Evolutionary conservation across 2,329 filamentous ascomycete species (phyloP), one percentile per base, ranked within the genome.

Genomic region (Clarireedia homoeocarpa): DNA sequence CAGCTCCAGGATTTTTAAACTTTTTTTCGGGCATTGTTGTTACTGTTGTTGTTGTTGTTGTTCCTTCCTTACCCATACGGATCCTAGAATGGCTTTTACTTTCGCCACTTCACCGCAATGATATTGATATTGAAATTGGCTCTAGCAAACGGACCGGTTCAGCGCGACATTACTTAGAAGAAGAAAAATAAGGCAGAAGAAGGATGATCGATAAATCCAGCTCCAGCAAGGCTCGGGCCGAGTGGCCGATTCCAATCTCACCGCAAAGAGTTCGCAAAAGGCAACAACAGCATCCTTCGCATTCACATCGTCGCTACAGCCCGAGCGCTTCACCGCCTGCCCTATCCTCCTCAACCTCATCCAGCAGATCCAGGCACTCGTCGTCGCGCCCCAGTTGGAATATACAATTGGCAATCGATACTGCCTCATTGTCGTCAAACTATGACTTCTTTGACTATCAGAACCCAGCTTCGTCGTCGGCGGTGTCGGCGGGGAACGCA

Each of bases 231-330:
- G 14, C 53, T 50, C 46, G 53, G 46, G 46, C 46, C 46, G 53
- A 55, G 46, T 55, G 53, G 53, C 46, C 53, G 45, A 54, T 10
- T 44, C 26, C 46, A 10, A 34, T 34, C 39, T 55, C 55, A 27
- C 42, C 55, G 24, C 55, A 48, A 45, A 36, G 42, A 14, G 51
- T 57, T 57, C 26, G 42, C 38, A 57, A 50, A 39, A 50, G 45
- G 36, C 46, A 40, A 24, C 53, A 50, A 34, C 46, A 44, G 12
- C 53, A 36, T 27, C n/a, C 26, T 12, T 50, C 46, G 15, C 46
- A 55, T 50, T 24, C 46, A 34, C 55, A 53, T 23, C 55, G 36
- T 44, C 39, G 27, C 20, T 44, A 36, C 53, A 55, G 46, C 26
- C 53, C 53, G 17, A 55, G 46, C 50, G 38, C 46, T n/a, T 55